Conservation (phyloP, 2,329 filamentous ascomycete species). For the Mycogone perniciosa region DNA sequence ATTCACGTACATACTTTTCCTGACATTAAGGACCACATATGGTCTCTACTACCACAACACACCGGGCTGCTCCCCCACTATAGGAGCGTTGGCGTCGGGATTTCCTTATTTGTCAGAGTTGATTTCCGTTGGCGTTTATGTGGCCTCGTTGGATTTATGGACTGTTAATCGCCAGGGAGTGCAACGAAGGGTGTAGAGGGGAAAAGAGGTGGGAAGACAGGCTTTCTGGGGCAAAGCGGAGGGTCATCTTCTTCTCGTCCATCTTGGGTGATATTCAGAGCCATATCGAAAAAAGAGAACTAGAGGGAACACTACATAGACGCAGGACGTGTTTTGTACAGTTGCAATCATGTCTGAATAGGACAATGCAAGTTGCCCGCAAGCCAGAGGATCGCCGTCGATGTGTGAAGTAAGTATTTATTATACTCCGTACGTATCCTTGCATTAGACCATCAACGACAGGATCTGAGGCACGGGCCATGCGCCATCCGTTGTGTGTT, state of each 20-base stretch:
- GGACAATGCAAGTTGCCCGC: not conserved
- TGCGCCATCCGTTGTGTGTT: too few relatives aligned
- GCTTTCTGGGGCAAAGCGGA: not conserved
- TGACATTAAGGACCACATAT: not conserved
- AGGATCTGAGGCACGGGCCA: too few relatives aligned
- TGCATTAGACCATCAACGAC: not conserved
- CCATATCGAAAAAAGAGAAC: not conserved
- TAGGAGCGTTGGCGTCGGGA: slow-evolving; percentile 3
- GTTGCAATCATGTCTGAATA: not conserved
- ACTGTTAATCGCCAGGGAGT: not conserved
- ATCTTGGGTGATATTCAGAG: not conserved
- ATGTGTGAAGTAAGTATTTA: not conserved
- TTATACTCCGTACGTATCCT: not conserved
- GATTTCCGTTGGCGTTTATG: not conserved
- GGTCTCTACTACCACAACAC: not conserved
- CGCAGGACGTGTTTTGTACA: not conserved
- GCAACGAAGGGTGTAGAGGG: not conserved
- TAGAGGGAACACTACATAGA: not conserved
- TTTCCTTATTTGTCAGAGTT: not conserved
- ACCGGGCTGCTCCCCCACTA: slow-evolving; percentile 9
- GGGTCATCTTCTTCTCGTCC: not conserved
- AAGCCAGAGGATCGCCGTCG: not conserved
- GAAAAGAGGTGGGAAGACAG: not conserved
- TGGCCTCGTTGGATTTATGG: not conserved
- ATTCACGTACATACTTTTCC: not conserved